Evolutionary conservation across 2,329 filamentous ascomycete genomes (phyloP).

Genomic region (Drechslerella coelobrocha): DNA sequence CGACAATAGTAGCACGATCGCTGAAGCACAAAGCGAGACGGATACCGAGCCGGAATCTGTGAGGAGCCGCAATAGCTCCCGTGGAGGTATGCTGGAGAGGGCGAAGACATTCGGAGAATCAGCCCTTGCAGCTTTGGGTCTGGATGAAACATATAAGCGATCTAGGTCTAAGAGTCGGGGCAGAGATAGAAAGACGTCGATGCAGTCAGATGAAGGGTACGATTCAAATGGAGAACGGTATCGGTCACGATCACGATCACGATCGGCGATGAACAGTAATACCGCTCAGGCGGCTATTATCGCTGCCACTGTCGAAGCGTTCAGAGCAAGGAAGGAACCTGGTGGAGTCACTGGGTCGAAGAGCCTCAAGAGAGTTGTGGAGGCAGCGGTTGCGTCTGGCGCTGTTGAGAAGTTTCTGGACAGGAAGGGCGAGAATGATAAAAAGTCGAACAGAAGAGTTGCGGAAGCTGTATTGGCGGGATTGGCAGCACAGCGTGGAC

Average conservation of each 20-base stretch:
- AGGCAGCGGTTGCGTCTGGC: slow-evolving; percentile 40
- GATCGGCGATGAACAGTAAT: slow-evolving; percentile 20
- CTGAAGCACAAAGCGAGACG: slow-evolving; percentile 17
- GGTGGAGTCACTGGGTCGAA: slow-evolving; percentile 45
- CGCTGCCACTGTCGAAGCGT: slow-evolving; percentile 38
- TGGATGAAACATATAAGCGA: slow-evolving; percentile 30
- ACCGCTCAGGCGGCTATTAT: slow-evolving; percentile 44
- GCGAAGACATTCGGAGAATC: slow-evolving; percentile 42
- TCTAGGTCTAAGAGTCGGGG: slow-evolving; percentile 33
- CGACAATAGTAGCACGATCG: slow-evolving; percentile 27
- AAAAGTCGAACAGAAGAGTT: slow-evolving; percentile 36
- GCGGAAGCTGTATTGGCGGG: slow-evolving; percentile 42
- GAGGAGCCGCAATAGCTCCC: slow-evolving; percentile 2
- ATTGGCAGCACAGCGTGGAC: slow-evolving; percentile 34
- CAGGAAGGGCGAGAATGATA: slow-evolving; percentile 31
- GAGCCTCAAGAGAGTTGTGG: slow-evolving; percentile 37
- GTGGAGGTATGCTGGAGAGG: slow-evolving; percentile 20
- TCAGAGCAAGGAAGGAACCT: slow-evolving; percentile 43
- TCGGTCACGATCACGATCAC: slow-evolving; percentile 17
- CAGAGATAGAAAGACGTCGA: slow-evolving; percentile 14
- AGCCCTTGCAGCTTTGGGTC: slow-evolving; percentile 32
- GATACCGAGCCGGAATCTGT: slow-evolving; percentile 20
- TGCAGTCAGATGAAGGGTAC: slow-evolving; percentile 38
- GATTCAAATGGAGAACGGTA: slow-evolving; percentile 35
- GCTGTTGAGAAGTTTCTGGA: slow-evolving; percentile 44